Base-by-base conservation (phyloP, 2,329 filamentous ascomycete species). In the Monilinia polystroma region DNA sequence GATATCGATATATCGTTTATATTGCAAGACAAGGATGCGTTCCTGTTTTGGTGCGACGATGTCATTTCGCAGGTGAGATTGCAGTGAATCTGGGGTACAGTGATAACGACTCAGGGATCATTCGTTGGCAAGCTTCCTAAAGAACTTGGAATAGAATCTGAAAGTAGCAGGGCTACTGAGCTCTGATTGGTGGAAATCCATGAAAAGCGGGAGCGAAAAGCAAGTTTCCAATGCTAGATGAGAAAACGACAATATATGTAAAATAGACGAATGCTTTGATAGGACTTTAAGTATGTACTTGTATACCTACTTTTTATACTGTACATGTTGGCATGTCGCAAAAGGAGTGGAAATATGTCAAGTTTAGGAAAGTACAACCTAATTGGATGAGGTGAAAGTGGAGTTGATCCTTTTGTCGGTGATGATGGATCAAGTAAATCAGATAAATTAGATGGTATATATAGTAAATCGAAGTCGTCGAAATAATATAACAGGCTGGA, bases 1-100 rank as follows among this genome's bases (percentile, higher is more conserved):
- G 14, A 35, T n/a, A 26, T 55, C 41, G 32, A 5, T 66, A 0
- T 29, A 29, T 3, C 49, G 26, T n/a, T 38, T 65, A 56, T 26
- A 4, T 35, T 2, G 38, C 14, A 47, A 11, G 11, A 52, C 67
- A 68, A 51, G 67, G 67, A 14, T 57, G 38, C 12, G 26, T 18
- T 57, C 67, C 64, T 63, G 67, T 58, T 67, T 68, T 62, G n/a
- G 52, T 35, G 12, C 35, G 64, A 55, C 52, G 64, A 67, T 67
- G 64, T 68, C 67, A 68, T 68, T 63, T 38, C 54, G 64, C 64
- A 67, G 64, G 74, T 73, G 43, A 56, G 12, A 23, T 35, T 56
- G 62, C 52, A 53, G 38, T 51, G 14, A 60, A 51, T 49, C 32
- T 35, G 43, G 23, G 16, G 43, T n/a, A 14, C 57, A 20, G 1